Conservation (phyloP, 2,329 filamentous ascomycete genomes). For the Aspergillus sp. region DNA sequence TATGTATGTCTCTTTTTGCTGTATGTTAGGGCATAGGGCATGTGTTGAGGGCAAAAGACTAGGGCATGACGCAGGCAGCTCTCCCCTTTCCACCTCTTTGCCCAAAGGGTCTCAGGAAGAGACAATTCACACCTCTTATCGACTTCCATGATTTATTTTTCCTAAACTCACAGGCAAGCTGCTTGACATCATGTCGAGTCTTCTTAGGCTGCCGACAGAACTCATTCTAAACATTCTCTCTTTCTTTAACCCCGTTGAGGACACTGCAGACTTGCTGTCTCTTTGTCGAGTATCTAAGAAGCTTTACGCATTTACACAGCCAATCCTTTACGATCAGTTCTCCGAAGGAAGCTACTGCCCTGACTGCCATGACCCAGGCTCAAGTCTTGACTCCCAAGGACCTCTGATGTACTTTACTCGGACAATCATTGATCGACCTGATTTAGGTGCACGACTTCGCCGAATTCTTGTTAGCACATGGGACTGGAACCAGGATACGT, state of each 20-base stretch:
- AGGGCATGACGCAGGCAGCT: too few relatives aligned
- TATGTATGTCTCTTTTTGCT: too few relatives aligned
- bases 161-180: neutral
- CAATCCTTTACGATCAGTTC: slow-evolving; percentile 1
- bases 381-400: neutral
- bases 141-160: neutral
- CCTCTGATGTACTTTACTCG: slow-evolving; percentile 2
- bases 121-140: too few relatives aligned
- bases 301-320: slow-evolving; percentile 1
- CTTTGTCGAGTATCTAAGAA: neutral
- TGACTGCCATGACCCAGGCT: neutral
- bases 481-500: neutral
- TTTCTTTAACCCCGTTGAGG: neutral
- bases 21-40: too few relatives aligned
- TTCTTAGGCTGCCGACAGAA: neutral
- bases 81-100: too few relatives aligned
- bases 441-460: slow-evolving; percentile 1
- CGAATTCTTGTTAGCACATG: neutral
- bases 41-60: too few relatives aligned
- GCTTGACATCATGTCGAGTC: slow-evolving; percentile 12
- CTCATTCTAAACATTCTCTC: neutral
- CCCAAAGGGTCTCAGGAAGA: too few relatives aligned
- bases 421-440: slow-evolving; percentile 3
- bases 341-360: neutral
- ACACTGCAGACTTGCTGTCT: neutral